These are phyloP conservation scores for Wickerhamiella vanderwaltii DNA, from an alignment of 805 yeast species.

Conservation along the genomic window DNA sequence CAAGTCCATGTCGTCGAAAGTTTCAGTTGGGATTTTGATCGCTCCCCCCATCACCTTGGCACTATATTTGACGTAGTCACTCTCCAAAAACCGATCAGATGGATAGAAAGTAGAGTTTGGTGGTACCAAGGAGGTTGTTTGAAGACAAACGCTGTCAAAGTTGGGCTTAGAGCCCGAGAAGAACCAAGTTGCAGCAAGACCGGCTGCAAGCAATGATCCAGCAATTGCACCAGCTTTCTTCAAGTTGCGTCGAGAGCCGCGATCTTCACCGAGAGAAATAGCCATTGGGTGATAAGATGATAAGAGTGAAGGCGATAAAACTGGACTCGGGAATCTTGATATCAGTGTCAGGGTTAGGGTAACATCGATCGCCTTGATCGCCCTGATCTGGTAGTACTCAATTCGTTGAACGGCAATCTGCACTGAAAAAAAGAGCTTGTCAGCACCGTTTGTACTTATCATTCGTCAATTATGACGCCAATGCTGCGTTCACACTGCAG, in stretches of 20 bases:
- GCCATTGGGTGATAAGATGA: too few relatives aligned
- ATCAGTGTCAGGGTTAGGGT: too few relatives aligned
- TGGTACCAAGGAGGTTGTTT: constrained; percentile 4
- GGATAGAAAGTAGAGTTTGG: not conserved
- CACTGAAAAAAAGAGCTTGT: too few relatives aligned
- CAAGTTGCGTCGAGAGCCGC: not conserved
- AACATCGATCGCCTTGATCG: too few relatives aligned
- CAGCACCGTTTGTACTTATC: too few relatives aligned
- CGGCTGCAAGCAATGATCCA: constrained; percentile 1
- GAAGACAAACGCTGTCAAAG: constrained; percentile 5
- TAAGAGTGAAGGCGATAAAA: too few relatives aligned
- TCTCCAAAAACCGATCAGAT: not conserved
- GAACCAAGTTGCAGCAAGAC: not conserved
- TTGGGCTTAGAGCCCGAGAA: constrained; percentile 3
- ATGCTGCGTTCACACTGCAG: too few relatives aligned
- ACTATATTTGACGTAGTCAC: constrained; percentile 11
- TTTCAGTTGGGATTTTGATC: constrained; percentile 51
- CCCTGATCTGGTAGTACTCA: too few relatives aligned
- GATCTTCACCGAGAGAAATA: not conserved
- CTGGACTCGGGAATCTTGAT: too few relatives aligned
- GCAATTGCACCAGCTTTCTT: constrained; percentile 4
- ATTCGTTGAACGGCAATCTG: too few relatives aligned
- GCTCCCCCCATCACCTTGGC: constrained; percentile 33
- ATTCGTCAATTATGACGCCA: too few relatives aligned
- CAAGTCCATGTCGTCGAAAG: constrained; percentile 39